Percentiles rank a stretch among this genome's conserved stretches.
These are phyloP conservation scores for Fusarium pseudograminearum DNA, from an alignment of 2,329 filamentous ascomycete species.

Conservation along the genomic window DNA sequence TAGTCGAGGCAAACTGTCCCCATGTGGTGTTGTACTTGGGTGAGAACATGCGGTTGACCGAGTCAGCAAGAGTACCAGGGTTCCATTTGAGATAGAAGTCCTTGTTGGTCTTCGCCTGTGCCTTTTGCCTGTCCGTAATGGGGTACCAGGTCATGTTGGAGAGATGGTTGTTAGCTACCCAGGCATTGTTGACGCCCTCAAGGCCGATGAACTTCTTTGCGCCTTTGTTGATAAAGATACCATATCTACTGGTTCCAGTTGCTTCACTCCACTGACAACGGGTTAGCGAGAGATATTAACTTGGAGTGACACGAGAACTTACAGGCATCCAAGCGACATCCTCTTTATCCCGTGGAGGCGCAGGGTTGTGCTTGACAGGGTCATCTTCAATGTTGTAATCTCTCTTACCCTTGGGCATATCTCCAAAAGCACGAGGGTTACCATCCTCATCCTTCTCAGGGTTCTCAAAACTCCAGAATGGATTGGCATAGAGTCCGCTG, in stretches of 20 bases:
- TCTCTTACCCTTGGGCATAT: not conserved
- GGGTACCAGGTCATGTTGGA: not conserved
- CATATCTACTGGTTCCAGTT: not conserved
- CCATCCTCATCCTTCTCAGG: not conserved
- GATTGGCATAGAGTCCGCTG: not conserved
- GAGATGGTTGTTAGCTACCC: not conserved
- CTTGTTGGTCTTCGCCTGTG: not conserved
- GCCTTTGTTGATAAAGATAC: not conserved
- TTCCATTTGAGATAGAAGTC: not conserved
- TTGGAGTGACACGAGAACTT: too few relatives aligned
- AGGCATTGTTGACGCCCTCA: not conserved
- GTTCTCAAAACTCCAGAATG: not conserved
- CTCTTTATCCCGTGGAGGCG: rapidly evolving
- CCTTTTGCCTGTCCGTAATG: not conserved
- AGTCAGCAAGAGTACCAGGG: not conserved
- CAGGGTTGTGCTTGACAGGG: not conserved
- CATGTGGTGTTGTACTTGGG: not conserved
- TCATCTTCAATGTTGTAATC: not conserved
- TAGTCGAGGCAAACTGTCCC: conserved; percentile 6
- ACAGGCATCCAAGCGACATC: conserved; percentile 1
- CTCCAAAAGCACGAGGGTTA: rapidly evolving
- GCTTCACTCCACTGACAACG: conserved; percentile 16
- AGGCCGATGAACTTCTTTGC: not conserved
- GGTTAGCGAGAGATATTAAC: too few relatives aligned
- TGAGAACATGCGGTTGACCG: not conserved